These are phyloP conservation scores for barley (Hordeum vulgare) DNA, from an alignment of 176 grass and related monocot species.

Conservation along the genomic window MorexV3_pseudomolecules_assembly NC_058520.1:239447202-239447701, in stretches of 20 bases:
- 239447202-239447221: neutral
- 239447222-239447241: neutral
- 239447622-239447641: neutral
- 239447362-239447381: neutral
- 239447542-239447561: neutral
- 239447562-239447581: slow-evolving; percentile 3
- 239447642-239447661: neutral
- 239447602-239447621: neutral
- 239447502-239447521: slow-evolving; percentile 11
- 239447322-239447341: neutral
- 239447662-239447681: neutral
- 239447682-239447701: slow-evolving; percentile 7
- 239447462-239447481: neutral
- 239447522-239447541: neutral
- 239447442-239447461: neutral
- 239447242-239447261: neutral
- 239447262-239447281: no score
- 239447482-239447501: slow-evolving; percentile 1
- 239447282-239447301: no score
- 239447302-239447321: no score
- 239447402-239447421: neutral
- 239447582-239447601: neutral
- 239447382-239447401: neutral
- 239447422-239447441: neutral
- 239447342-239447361: neutral